Percentiles rank a stretch among this genome's conserved stretches.
Conservation (phyloP, 2,329 filamentous ascomycete species). For the Acephala macrosclerotiorum region DNA sequence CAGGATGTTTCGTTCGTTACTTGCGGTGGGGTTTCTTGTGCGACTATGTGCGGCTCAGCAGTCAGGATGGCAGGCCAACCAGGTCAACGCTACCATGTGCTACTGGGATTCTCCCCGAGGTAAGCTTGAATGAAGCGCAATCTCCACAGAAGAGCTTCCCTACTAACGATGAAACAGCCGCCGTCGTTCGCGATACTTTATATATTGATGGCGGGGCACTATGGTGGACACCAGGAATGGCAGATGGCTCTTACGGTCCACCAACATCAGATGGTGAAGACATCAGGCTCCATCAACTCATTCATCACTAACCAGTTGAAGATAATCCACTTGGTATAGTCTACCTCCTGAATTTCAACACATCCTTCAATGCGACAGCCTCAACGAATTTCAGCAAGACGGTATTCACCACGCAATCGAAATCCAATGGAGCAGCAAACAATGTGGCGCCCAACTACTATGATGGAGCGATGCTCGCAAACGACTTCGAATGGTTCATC, state of each 20-base stretch:
- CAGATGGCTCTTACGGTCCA: slow-evolving; percentile 49
- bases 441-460: slow-evolving; percentile 62
- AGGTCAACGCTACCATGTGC: slow-evolving; percentile 67
- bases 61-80: slow-evolving; percentile 56
- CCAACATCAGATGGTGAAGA: slow-evolving; percentile 50
- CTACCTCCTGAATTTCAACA: slow-evolving; percentile 65
- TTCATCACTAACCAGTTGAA: slow-evolving; percentile 40
- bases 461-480: slow-evolving; percentile 71
- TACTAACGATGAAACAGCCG: slow-evolving; percentile 52
- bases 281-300: neutral
- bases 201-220: slow-evolving; percentile 71
- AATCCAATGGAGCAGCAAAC: slow-evolving; percentile 54
- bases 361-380: slow-evolving; percentile 57
- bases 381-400: slow-evolving; percentile 56
- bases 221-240: slow-evolving; percentile 58
- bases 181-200: slow-evolving; percentile 65
- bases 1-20: slow-evolving; percentile 19
- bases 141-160: neutral
- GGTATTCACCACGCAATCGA: slow-evolving; percentile 57
- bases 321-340: slow-evolving; percentile 61
- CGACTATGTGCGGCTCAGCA: slow-evolving; percentile 50
- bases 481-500: slow-evolving; percentile 67
- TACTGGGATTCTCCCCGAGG: slow-evolving; percentile 56
- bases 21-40: slow-evolving; percentile 33
- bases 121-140: slow-evolving; percentile 36